These are phyloP conservation scores for Drechslera avenae DNA, from an alignment of 2,329 filamentous ascomycete genomes.

Conservation along the genomic window DNA sequence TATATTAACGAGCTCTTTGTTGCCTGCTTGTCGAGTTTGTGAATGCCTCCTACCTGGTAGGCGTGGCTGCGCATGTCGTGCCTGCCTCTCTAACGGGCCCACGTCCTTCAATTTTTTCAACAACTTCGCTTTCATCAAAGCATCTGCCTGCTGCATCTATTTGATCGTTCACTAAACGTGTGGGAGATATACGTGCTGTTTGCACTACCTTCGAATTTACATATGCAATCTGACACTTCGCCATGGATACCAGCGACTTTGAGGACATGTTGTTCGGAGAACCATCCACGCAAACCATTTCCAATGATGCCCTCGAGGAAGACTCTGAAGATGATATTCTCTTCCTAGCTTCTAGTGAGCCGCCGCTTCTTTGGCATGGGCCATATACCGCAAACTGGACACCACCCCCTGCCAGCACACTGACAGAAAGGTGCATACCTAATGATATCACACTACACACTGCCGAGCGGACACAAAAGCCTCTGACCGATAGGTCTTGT, in stretches of 20 bases:
- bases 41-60: not conserved
- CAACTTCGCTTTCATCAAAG: not conserved
- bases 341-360: conserved; percentile 13
- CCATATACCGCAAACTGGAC: not conserved
- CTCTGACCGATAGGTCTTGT: conserved; percentile 22
- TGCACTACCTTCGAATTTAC: not conserved
- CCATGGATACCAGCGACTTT: conserved; percentile 29
- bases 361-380: conserved; percentile 13
- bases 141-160: not conserved
- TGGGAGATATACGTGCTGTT: not conserved
- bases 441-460: not conserved
- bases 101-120: conserved; percentile 6
- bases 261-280: conserved; percentile 42
- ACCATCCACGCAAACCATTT: conserved; percentile 21
- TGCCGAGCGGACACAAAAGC: not conserved
- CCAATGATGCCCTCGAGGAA: conserved; percentile 19
- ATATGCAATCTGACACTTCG: not conserved
- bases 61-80: not conserved
- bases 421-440: not conserved
- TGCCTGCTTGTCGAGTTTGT: not conserved
- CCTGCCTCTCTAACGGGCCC: not conserved
- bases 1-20: not conserved
- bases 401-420: not conserved
- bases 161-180: not conserved
- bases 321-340: conserved; percentile 32